phyloP scores from a whole-genome alignment of 2,329 filamentous ascomycete species.

The Pseudocercospora fuligena region DNA sequence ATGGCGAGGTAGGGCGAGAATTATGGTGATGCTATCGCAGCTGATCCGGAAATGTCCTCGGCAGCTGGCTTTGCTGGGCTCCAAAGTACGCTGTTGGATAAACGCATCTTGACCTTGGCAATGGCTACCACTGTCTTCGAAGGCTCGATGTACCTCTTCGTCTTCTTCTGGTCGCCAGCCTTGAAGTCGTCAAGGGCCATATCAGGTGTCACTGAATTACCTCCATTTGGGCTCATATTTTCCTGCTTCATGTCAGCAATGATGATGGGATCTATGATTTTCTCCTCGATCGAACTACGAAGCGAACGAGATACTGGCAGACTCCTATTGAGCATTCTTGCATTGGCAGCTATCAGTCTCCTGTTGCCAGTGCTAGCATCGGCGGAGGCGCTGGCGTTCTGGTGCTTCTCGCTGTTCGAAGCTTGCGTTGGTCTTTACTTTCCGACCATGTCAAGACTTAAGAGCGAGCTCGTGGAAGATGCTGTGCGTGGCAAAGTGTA shows the following conservation, averaged over 20 bases:
- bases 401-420: slow-evolving; percentile 63
- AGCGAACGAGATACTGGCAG: slow-evolving; percentile 26
- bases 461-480: slow-evolving; percentile 61
- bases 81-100: slow-evolving; percentile 41
- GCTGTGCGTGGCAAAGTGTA: slow-evolving; percentile 60
- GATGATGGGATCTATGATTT: slow-evolving; percentile 63
- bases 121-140: slow-evolving; percentile 64
- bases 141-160: slow-evolving; percentile 66
- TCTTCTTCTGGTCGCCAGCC: slow-evolving; percentile 66
- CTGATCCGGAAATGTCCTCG: slow-evolving; percentile 12
- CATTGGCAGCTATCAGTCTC: slow-evolving; percentile 45
- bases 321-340: slow-evolving; percentile 49
- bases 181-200: slow-evolving; percentile 42
- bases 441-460: slow-evolving; percentile 61
- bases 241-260: slow-evolving; percentile 64
- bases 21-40: slow-evolving; percentile 46
- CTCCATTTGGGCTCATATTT: slow-evolving; percentile 59
- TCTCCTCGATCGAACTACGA: slow-evolving; percentile 41
- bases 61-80: slow-evolving; percentile 10
- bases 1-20: slow-evolving; percentile 52
- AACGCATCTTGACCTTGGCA: slow-evolving; percentile 56
- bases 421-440: slow-evolving; percentile 63
- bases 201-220: slow-evolving; percentile 13
- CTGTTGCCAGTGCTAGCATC: slow-evolving; percentile 45
- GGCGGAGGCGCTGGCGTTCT: slow-evolving; percentile 55